Evolutionary conservation across 1,284 basidiomycete species (phyloP), one percentile per base, ranked within the genome.

Genomic region (Apiotrichum sp.): DNA sequence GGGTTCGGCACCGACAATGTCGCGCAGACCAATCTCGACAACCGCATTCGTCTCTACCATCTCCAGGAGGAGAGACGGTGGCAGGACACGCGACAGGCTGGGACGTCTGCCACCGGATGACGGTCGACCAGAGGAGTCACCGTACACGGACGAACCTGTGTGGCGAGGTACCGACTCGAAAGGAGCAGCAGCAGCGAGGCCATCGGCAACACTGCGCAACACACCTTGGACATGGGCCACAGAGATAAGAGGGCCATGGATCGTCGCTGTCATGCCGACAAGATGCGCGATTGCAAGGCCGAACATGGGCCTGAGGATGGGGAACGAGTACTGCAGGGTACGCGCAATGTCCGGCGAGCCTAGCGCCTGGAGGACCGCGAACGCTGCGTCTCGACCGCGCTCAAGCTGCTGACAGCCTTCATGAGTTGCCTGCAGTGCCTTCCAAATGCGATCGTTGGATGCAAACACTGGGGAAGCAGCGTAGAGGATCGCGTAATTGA

Each of bases 311-410:
- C 72, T 62, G 55, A 67, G 69, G 8, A 76, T 64, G 16, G 71
- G 66, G 61, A 69, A 73, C 0, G 70, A 70, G 62, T 74, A 74
- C 13, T 65, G 59, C n/a, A 76, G 46, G 6, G 73, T 75, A 4
- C 74, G 64, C 10, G 65, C 66, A 16, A 76, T 69, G 55, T 76
- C 74, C 3, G 67, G 67, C 29, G 72, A 66, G 50, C 68, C 68
- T 35, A 76, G 64, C 3, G 67, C 63, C 40, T 69, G 63, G 7
- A 75, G 64, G 13, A 76, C 65, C 2, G 67, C 66, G 31, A 73
- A 69, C 6, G 72, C 74, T 0, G 74, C 71, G 53, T 76, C 74
- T 45, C 73, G 61, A 3, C 65, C 68, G 16, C 70, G 56, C 54
- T 73, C 71, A 6, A 76, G 62, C 49, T 71, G 65, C 43, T 64